Evolutionary conservation across 2,329 filamentous ascomycete species (phyloP), one percentile per base, ranked within the genome.

Genomic region (Pyricularia grisea): DNA sequence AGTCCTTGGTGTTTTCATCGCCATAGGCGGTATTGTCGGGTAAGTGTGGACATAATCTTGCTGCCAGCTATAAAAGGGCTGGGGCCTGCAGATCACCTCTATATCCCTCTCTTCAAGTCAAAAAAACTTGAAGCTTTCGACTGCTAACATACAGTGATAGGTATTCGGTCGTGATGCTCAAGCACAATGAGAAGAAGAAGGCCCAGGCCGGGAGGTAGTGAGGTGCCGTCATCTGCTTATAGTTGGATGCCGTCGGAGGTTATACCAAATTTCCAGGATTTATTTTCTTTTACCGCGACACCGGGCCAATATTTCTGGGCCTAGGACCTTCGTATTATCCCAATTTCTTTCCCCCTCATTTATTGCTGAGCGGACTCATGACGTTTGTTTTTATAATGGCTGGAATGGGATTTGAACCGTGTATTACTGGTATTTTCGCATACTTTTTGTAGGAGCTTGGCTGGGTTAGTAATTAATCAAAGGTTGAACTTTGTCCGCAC

Each of bases 401-500:
- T 61, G 11, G 10, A 12, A 28, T 28, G 27, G 20, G 12, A 7
- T 63, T 63, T 9, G 6, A 63, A 63, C 23, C 12, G 14, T 6
- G 25, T 1, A 63, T 63, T 63, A 28, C 12, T 28, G 60, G 60
- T 28, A 23, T 61, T 30, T n/a, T 23, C n/a, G 58, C 11, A 23
- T 23, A 28, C n/a, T n/a, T 63, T 27, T 25, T 4, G 25, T 63
- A 12, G 25, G 14, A 27, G 27, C 23, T 63, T 28, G 64, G 25
- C 23, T 42, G 20, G 14, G 11, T 30, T 58, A n/a, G 14, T 5
- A 67, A 4, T 2, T 42, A 30, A 27, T 74, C 85, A 98, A 77
- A 99, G 83, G 80, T 96, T 95, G 82, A 98, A 99, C 77, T 92
- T 90, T 73, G 94, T 98, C 75, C 95, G 86, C 76, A 92, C 85